phyloP scores from a whole-genome alignment of 2,329 filamentous ascomycete species.

The Dothistroma pini region DNA sequence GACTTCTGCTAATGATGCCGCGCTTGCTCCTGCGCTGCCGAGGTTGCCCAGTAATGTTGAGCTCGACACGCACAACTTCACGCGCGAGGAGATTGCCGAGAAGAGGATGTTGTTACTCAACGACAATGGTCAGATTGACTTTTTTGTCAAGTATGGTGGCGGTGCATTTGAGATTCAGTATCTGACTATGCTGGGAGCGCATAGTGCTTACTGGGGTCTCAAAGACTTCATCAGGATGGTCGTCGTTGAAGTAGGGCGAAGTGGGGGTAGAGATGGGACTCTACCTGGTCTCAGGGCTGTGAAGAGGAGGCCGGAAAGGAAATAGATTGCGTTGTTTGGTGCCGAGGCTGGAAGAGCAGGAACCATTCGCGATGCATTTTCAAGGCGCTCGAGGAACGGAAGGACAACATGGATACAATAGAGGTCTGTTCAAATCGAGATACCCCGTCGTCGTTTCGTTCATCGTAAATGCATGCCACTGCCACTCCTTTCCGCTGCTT shows the following conservation, averaged over 20 bases:
- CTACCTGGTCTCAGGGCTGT: slow-evolving; percentile 52
- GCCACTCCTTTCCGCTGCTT: not conserved
- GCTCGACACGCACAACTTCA: slow-evolving; percentile 92
- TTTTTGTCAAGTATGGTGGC: slow-evolving; percentile 74
- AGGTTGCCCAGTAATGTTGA: slow-evolving; percentile 62
- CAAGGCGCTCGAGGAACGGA: not conserved
- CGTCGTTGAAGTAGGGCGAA: slow-evolving; percentile 79
- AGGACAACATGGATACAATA: not conserved
- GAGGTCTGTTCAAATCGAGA: not conserved
- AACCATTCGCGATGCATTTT: not conserved
- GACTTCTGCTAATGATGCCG: slow-evolving; percentile 30
- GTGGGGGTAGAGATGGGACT: slow-evolving; percentile 61
- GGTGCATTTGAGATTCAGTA: slow-evolving; percentile 94
- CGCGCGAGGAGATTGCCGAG: slow-evolving; percentile 86
- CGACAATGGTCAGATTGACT: slow-evolving; percentile 96
- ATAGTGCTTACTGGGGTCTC: slow-evolving; percentile 89
- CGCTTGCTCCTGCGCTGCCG: slow-evolving; percentile 32
- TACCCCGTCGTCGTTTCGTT: not conserved
- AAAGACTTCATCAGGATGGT: slow-evolving; percentile 86
- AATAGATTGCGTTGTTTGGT: not conserved
- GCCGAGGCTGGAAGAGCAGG: not conserved
- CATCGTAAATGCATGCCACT: not conserved
- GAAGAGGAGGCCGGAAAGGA: slow-evolving; percentile 43
- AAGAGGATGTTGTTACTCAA: slow-evolving; percentile 84
- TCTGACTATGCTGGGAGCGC: slow-evolving; percentile 91